Conservation (phyloP, 1,139 yeast species). For the Zygoascus meyerae region DNA sequence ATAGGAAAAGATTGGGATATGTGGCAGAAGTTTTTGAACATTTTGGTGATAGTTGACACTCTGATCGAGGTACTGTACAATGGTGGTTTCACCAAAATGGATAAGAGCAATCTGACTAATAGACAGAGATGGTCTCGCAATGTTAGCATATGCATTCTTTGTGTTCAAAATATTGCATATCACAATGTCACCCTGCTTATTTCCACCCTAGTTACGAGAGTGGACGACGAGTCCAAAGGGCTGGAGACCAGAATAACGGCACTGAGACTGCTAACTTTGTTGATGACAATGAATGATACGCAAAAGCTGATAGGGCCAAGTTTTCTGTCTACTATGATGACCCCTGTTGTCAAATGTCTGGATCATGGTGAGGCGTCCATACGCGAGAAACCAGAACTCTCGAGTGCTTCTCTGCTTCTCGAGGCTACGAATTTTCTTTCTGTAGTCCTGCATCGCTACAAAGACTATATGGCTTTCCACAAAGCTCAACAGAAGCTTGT, state of each 20-base stretch:
- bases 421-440: slow-evolving; percentile 26
- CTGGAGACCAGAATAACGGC: slow-evolving; percentile 23
- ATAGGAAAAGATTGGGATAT: slow-evolving; percentile 26
- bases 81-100: slow-evolving; percentile 18
- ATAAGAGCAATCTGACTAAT: slow-evolving; percentile 8
- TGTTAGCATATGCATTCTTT: slow-evolving; percentile 17
- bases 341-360: slow-evolving; percentile 23
- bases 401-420: slow-evolving; percentile 22
- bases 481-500: slow-evolving; percentile 27
- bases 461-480: slow-evolving; percentile 24
- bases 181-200: slow-evolving; percentile 24
- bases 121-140: slow-evolving; percentile 6
- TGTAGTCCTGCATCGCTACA: slow-evolving; percentile 18
- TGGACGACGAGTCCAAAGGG: slow-evolving; percentile 17
- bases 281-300: slow-evolving; percentile 14
- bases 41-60: slow-evolving; percentile 21
- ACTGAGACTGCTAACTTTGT: slow-evolving; percentile 19
- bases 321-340: slow-evolving; percentile 22
- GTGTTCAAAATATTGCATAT: slow-evolving; percentile 22
- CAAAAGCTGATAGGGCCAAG: slow-evolving; percentile 14
- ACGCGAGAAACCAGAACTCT: slow-evolving; percentile 19
- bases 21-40: slow-evolving; percentile 27
- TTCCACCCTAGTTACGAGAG: slow-evolving; percentile 23
- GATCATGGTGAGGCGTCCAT: slow-evolving; percentile 22
- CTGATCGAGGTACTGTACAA: slow-evolving; percentile 19